Conservation (phyloP, 441 rosid species). For the Euphorbia schlechtendalii region DNA sequence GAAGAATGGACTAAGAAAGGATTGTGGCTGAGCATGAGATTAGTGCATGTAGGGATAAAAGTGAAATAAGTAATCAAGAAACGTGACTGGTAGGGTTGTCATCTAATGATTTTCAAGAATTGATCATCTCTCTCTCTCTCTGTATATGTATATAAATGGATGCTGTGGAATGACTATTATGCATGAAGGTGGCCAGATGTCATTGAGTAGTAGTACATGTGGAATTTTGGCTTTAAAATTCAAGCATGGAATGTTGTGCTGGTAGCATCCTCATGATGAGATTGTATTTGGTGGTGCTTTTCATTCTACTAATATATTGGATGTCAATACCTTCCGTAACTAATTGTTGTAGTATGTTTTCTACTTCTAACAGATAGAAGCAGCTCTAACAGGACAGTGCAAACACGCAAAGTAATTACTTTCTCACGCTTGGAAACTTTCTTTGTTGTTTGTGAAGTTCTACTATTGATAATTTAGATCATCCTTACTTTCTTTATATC, state of each 20-base stretch:
- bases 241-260: too few species aligned
- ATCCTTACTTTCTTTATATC: neutral
- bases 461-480: neutral
- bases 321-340: neutral
- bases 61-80: neutral
- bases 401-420: slow-evolving; percentile 25
- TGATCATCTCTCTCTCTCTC: neutral
- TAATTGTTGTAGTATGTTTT: slow-evolving; percentile 2
- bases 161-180: neutral
- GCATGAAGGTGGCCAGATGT: neutral
- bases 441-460: slow-evolving; percentile 8
- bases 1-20: neutral
- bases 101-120: neutral
- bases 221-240: too few species aligned
- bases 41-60: neutral
- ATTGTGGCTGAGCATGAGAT: neutral
- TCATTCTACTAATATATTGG: neutral
- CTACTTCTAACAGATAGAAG: slow-evolving; percentile 23
- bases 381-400: slow-evolving; percentile 16
- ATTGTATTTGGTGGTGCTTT: neutral
- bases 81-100: neutral
- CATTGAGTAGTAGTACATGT: neutral
- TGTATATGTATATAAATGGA: too few species aligned
- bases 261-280: too few species aligned
- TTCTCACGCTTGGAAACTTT: slow-evolving; percentile 3